phyloP scores from a whole-genome alignment of 2,329 filamentous ascomycete genomes.

The Fusarium concolor region DNA sequence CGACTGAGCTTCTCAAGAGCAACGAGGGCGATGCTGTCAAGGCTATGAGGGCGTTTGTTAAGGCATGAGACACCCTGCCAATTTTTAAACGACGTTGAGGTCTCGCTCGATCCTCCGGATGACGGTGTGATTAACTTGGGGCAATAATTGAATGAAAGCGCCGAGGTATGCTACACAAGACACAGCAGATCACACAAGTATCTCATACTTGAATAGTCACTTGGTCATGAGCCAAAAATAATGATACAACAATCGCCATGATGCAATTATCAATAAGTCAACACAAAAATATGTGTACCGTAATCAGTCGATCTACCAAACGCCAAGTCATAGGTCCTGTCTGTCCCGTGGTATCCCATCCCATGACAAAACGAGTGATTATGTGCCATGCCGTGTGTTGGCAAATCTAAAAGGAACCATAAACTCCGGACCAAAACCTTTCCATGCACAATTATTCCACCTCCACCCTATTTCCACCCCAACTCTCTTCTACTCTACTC shows the following conservation, averaged over 20 bases:
- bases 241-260: slow-evolving; percentile 11
- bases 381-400: slow-evolving; percentile 25
- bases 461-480: neutral
- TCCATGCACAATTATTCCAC: slow-evolving; percentile 29
- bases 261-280: slow-evolving; percentile 16
- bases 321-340: slow-evolving; percentile 39
- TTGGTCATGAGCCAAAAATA: neutral
- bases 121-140: neutral
- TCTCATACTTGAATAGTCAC: neutral
- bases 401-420: slow-evolving; percentile 30
- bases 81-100: neutral
- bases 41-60: slow-evolving; percentile 71
- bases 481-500: slow-evolving; percentile 23
- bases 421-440: slow-evolving; percentile 28
- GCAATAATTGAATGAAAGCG: too few relatives aligned
- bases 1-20: slow-evolving; percentile 77
- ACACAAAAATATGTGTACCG: slow-evolving; percentile 11
- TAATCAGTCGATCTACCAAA: slow-evolving; percentile 34
- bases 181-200: neutral
- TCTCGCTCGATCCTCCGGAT: neutral
- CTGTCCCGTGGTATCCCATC: slow-evolving; percentile 41
- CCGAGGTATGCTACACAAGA: neutral
- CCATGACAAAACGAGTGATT: slow-evolving; percentile 43
- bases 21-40: slow-evolving; percentile 77
- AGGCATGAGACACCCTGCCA: slow-evolving; percentile 1